phyloP scores from a whole-genome alignment of 371 early-diverging fungal species.

The Funneliformis caledonium region DNA sequence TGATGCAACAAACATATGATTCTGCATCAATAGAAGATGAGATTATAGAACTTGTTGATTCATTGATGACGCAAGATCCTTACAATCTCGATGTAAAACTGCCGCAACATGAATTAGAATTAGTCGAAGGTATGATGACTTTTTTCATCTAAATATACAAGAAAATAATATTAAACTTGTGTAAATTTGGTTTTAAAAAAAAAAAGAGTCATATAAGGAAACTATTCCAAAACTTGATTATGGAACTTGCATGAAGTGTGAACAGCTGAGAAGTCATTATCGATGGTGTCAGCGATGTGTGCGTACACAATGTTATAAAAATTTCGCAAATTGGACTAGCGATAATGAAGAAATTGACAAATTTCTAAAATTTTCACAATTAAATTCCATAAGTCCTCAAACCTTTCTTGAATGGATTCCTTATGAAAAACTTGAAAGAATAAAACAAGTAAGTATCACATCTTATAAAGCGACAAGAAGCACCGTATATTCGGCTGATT shows the following conservation, averaged over 20 bases:
- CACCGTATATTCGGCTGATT: constrained; percentile 10
- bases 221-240: background rate
- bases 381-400: background rate
- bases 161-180: background rate
- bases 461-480: background rate
- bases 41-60: too few species aligned
- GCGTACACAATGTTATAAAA: background rate
- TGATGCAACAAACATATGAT: too few species aligned
- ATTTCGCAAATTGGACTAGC: constrained; percentile 29
- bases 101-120: too few species aligned
- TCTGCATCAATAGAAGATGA: too few species aligned
- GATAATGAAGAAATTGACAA: constrained; percentile 8
- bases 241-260: constrained; percentile 7
- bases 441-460: background rate
- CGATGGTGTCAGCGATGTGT: constrained; percentile 29
- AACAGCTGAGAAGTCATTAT: background rate
- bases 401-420: constrained; percentile 32
- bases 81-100: too few species aligned
- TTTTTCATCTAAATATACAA: too few species aligned
- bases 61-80: too few species aligned
- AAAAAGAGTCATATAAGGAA: background rate
- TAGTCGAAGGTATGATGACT: too few species aligned
- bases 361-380: constrained; percentile 1
- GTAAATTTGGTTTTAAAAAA: background rate
- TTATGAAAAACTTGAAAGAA: background rate